Evolutionary conservation across 441 rosid species (phyloP).

Genomic region (Brassica hybrid): DNA sequence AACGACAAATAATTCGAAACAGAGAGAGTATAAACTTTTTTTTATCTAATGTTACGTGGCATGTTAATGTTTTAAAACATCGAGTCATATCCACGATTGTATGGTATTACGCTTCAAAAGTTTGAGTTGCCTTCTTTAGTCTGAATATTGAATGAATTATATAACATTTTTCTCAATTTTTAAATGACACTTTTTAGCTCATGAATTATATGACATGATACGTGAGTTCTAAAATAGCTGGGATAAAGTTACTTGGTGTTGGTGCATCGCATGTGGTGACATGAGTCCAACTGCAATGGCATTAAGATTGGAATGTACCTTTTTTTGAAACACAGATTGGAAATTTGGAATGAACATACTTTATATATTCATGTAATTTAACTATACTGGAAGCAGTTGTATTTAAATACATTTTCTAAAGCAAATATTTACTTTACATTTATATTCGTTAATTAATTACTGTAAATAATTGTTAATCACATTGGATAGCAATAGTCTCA

Average conservation of each 20-base stretch:
- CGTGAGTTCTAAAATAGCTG: constrained; percentile 24
- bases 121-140: constrained; percentile 8
- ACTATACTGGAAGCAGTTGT: constrained; percentile 4
- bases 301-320: constrained; percentile 30
- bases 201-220: constrained; percentile 1
- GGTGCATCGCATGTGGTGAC: constrained; percentile 45
- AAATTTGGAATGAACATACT: neutral
- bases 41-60: too few relatives aligned
- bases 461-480: neutral
- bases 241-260: constrained; percentile 40
- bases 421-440: neutral
- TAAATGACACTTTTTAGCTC: neutral
- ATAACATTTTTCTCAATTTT: neutral
- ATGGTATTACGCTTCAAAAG: constrained; percentile 7
- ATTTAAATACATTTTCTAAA: neutral
- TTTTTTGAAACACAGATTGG: too few relatives aligned
- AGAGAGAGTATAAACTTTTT: too few relatives aligned
- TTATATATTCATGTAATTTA: neutral
- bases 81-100: constrained; percentile 20
- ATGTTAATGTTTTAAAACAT: neutral
- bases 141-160: neutral
- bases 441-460: neutral
- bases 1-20: too few relatives aligned
- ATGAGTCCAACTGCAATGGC: constrained; percentile 44
- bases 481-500: neutral